phyloP scores from a whole-genome alignment of 2,329 filamentous ascomycete genomes.

The Fusarium sublunatum region DNA sequence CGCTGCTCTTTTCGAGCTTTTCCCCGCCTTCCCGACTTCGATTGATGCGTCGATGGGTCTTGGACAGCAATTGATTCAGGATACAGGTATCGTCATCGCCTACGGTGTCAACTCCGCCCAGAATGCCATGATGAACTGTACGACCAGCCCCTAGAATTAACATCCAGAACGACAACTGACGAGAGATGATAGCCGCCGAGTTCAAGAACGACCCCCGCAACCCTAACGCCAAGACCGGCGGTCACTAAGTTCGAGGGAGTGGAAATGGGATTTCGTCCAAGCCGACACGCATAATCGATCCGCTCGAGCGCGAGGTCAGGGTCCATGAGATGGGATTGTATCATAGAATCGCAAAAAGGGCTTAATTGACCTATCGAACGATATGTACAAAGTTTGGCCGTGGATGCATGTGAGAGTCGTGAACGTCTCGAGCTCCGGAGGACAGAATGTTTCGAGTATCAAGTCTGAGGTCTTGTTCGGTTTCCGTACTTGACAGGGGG shows the following conservation, averaged over 20 bases:
- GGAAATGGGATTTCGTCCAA: conserved; percentile 41
- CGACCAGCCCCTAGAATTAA: conserved; percentile 17
- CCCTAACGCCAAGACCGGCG: conserved; percentile 65
- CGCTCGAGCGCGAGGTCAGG: conserved; percentile 40
- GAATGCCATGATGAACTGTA: conserved; percentile 82
- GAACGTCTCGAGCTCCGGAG: conserved; percentile 9
- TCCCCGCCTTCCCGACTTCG: conserved; percentile 17
- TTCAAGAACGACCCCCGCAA: conserved; percentile 98
- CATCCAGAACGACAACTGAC: conserved; percentile 43
- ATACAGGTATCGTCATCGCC: conserved; percentile 80
- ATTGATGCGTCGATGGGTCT: conserved; percentile 37
- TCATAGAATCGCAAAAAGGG: conserved; percentile 55
- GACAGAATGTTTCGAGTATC: conserved; percentile 8
- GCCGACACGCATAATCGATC: conserved; percentile 44
- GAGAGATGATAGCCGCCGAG: conserved; percentile 76
- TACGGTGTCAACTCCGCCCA: conserved; percentile 92
- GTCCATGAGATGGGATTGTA: conserved; percentile 53
- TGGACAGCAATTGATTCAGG: conserved; percentile 44
- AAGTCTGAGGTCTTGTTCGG: background rate
- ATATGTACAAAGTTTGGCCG: conserved; percentile 21
- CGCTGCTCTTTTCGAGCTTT: conserved; percentile 15
- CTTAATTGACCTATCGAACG: conserved; percentile 51
- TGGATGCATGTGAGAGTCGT: conserved; percentile 1
- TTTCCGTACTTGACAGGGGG: background rate
- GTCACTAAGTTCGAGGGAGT: conserved; percentile 55